Evolutionary conservation across 2,329 filamentous ascomycete genomes (phyloP).

Genomic region (Fusarium paranaense): DNA sequence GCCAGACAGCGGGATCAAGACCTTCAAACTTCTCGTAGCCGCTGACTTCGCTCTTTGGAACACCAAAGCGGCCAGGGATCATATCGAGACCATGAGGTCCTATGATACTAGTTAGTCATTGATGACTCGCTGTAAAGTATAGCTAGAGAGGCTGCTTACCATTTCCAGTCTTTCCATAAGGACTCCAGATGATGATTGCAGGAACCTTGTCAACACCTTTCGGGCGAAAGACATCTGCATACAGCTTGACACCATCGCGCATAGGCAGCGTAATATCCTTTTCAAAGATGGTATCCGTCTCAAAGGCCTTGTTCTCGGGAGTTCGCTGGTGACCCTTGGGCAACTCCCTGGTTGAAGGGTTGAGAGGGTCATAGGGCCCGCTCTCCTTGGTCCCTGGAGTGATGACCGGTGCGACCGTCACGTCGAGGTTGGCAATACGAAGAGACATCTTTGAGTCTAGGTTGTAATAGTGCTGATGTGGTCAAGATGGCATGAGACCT

Average conservation of each 20-base stretch:
- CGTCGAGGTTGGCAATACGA: constrained; percentile 1
- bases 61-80: constrained; percentile 8
- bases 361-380: constrained; percentile 1
- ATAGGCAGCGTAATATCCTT: constrained; percentile 8
- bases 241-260: constrained; percentile 8
- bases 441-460: neutral
- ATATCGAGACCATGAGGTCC: constrained; percentile 3
- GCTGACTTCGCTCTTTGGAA: constrained; percentile 1
- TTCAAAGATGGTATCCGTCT: constrained; percentile 4
- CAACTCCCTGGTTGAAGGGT: neutral
- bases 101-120: neutral
- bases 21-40: constrained; percentile 29
- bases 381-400: constrained; percentile 4
- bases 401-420: neutral
- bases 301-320: neutral
- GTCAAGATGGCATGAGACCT: neutral
- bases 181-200: constrained; percentile 1
- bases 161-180: constrained; percentile 16
- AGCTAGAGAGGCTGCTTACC: neutral
- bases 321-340: neutral
- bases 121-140: accelerated
- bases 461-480: neutral
- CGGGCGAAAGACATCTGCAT: constrained; percentile 7
- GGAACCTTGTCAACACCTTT: neutral
- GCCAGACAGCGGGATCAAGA: constrained; percentile 26